Evolutionary conservation across 2,329 filamentous ascomycete species (phyloP), one percentile per base, ranked within the genome.

Genomic region (Calonectria pseudoreteaudii): DNA sequence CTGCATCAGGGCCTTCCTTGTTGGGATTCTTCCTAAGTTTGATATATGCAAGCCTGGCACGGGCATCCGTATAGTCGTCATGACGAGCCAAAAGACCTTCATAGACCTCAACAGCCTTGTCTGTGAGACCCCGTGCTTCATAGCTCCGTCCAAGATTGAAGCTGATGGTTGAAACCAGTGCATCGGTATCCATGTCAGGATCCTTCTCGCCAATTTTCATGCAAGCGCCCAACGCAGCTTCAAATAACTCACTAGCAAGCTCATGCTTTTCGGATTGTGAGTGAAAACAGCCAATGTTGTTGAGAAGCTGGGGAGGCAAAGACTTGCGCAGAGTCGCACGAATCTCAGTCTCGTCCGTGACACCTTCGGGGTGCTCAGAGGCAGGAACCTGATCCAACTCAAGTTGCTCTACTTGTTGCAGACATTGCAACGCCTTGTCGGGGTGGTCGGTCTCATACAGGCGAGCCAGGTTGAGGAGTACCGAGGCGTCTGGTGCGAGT

Each of bases 201-300:
- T 95, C 93, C 79, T 92, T 93, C 80, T 95, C 93, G 60, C 92
- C 92, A 75, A 95, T 93, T 79, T 94, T 94, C 79, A 97, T 92
- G 81, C 96, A 98, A 20, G 96, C 95, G 75, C 93, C 94, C 68
- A 99, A 87, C 0, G 96, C 97, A n/a, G 94, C 93, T 83, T 99
- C 95, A 82, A 98, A 99, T 86, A 97, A 90, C 66, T 96, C 93
- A 77, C 94, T 93, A 28, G 97, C 96, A 74, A 92, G 88, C 26
- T 93, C 91, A 76, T 94, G 93, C 82, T 95, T 95, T 80, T 98
- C 95, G 2, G 92, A 90, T 82, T 98, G 95, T 78, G 95, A 98
- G 78, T 98, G 92, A 85, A 98, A 98, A 84, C 96, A 98, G 7
- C 95, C 97, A 82, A 98, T 98, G 83, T 99, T 99, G 88, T 98